A percentile compares a stretch with the other conserved stretches of the same genome.
Evolutionary conservation across 176 grass and related monocot genomes (phyloP).

Genomic region (Tillandsia leiboldiana): DNA sequence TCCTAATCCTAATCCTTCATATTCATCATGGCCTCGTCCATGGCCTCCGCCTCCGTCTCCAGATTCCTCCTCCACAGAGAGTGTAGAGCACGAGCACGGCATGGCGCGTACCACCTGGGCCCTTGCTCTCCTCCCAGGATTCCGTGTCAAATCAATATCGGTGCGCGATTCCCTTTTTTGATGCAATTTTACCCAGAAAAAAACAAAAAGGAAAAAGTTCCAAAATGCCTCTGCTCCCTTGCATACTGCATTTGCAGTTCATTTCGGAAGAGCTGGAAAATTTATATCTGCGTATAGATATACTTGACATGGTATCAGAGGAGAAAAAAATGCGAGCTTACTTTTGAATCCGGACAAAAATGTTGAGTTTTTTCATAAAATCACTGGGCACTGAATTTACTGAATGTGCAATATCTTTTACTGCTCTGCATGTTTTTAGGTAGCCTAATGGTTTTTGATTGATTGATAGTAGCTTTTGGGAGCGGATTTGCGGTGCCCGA

Average conservation of each 20-base stretch:
- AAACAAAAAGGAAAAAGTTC: too few species aligned
- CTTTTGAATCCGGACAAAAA: too few species aligned
- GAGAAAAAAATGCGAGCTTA: too few species aligned
- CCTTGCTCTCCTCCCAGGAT: conserved; percentile 4
- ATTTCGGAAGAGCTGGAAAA: too few species aligned
- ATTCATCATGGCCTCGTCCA: conserved; percentile 9
- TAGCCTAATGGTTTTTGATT: conserved; percentile 24
- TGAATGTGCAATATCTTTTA: too few species aligned
- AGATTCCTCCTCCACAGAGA: conserved; percentile 41
- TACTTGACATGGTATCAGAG: too few species aligned
- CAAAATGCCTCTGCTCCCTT: too few species aligned
- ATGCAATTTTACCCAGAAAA: too few species aligned
- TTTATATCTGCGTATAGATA: too few species aligned
- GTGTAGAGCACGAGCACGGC: conserved; percentile 12
- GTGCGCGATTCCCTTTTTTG: neutral
- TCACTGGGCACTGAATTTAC: too few species aligned
- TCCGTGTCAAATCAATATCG: neutral
- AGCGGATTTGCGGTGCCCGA: conserved; percentile 4
- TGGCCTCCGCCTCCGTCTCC: conserved; percentile 78
- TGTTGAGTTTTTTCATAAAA: too few species aligned
- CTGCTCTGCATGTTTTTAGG: neutral
- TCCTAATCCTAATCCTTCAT: neutral
- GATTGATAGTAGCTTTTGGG: conserved; percentile 11
- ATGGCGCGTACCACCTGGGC: conserved; percentile 3
- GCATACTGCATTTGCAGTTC: too few species aligned